phyloP scores from a whole-genome alignment of 306 rosid species.

The Inga laurina region DNA sequence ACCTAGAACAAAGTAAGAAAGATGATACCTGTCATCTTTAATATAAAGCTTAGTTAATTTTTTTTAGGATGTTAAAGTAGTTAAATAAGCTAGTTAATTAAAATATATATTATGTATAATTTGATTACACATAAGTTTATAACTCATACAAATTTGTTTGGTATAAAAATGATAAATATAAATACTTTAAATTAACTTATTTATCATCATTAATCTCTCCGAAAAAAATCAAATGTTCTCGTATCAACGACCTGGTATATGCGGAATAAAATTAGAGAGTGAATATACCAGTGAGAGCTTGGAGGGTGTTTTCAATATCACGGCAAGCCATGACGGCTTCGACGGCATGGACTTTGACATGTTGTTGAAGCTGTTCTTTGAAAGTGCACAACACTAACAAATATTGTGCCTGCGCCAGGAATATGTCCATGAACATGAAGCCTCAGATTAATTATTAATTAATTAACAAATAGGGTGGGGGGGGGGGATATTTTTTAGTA shows the following conservation, averaged over 20 bases:
- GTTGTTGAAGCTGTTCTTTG: slow-evolving; percentile 98
- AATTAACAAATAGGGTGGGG: not conserved
- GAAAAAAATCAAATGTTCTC: no score
- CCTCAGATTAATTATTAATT: not conserved
- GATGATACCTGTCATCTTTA: not conserved
- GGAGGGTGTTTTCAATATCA: slow-evolving; percentile 91
- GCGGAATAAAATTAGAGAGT: not conserved
- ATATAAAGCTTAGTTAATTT: fast-evolving
- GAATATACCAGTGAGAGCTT: slow-evolving; percentile 79
- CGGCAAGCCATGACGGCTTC: slow-evolving; percentile 99
- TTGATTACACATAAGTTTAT: no score
- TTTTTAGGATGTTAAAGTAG: no score
- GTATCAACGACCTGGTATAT: not conserved
- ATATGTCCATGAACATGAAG: slow-evolving; percentile 15
- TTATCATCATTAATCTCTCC: no score
- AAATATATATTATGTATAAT: no score
- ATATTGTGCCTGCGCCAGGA: slow-evolving; percentile 71
- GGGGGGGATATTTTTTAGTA: not conserved
- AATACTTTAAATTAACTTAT: no score
- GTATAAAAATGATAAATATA: no score
- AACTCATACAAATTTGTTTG: no score
- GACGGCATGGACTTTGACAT: slow-evolving; percentile 96
- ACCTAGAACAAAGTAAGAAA: not conserved
- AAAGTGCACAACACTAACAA: slow-evolving; percentile 76
- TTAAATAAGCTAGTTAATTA: no score